Base-by-base conservation (phyloP, 2,329 filamentous ascomycete species). In the Trichoderma endophyticum region DNA sequence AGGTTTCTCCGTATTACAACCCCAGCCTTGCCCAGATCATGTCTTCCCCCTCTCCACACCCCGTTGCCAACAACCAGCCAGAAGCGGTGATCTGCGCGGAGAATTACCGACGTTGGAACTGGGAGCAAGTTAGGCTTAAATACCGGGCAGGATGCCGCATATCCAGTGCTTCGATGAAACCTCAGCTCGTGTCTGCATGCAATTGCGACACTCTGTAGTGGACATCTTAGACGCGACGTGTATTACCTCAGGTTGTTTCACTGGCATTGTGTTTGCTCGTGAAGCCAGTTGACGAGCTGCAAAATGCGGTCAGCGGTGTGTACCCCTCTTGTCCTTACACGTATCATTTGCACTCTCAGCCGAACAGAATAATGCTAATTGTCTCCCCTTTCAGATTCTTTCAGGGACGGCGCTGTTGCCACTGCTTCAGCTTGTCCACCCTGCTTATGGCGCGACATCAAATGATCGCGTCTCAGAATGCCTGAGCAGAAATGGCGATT, bases 281-380 rank as follows among this genome's bases (percentile, higher is more conserved):
- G 18, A 68, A 48, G 51, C 14, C 14, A 24, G 21, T 43, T 56
- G 39, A 54, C 21, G 56, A 32, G 43, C 59, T 62, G 43, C 59
- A 70, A 39, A 39, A 70, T 70, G 68, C 68, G 68, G 68, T 70
- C 68, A 28, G 56, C 60, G 30, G 68, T 70, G 32, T 39, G 68
- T 56, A 54, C 1, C 32, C 26, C 14, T 24, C 3, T 4, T 1
- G 14, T n/a, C 9, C 15, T 7, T 15, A n/a, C 15, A 7, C 15
- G 4, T 39, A 3, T 43, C 7, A 8, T 11, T 9, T 24, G 6
- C 21, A 2, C n/a, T 15, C 21, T 18, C 30, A 21, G 9, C 11
- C n/a, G 48, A 60, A 9, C 36, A 15, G 4, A 28, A 4, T 0
- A 21, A 57, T 61, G 28, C 56, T 69, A 21, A 69, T 30, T n/a